Conservation (phyloP, 1,284 basidiomycete genomes). For the Naganishia sp. region DNA sequence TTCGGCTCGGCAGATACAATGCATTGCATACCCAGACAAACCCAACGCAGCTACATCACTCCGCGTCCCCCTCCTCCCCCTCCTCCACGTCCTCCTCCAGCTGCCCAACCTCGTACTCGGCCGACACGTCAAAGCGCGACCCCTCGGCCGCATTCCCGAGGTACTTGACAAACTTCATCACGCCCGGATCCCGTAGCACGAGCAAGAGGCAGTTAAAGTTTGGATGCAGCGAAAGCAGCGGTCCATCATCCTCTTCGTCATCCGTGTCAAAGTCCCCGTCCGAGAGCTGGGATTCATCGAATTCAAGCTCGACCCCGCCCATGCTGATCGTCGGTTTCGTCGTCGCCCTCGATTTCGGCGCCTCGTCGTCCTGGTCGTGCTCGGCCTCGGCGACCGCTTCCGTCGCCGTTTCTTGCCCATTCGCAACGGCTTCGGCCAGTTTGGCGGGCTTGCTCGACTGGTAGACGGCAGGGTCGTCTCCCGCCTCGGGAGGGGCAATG, state of each 20-base stretch:
- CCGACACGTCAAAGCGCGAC: slow-evolving; percentile 85
- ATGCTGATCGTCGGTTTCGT: slow-evolving; percentile 40
- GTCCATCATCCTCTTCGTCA: slow-evolving; percentile 72
- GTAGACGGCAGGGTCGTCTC: slow-evolving; percentile 92
- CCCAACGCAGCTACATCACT: not conserved
- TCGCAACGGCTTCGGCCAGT: slow-evolving; percentile 43
- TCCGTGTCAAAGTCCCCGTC: slow-evolving; percentile 56
- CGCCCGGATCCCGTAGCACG: slow-evolving; percentile 87
- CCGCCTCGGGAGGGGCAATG: slow-evolving; percentile 88
- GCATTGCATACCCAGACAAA: not conserved
- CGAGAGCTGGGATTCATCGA: slow-evolving; percentile 54
- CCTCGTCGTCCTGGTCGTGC: slow-evolving; percentile 11
- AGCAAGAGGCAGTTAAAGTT: slow-evolving; percentile 87
- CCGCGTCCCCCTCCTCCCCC: slow-evolving; percentile 35
- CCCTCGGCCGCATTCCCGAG: slow-evolving; percentile 82
- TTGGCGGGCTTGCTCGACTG: slow-evolving; percentile 60
- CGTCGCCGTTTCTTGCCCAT: slow-evolving; percentile 45
- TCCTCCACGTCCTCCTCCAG: slow-evolving; percentile 55
- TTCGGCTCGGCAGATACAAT: not conserved
- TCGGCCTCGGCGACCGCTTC: slow-evolving; percentile 33
- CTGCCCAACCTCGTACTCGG: slow-evolving; percentile 75
- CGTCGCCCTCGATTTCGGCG: slow-evolving; percentile 42
- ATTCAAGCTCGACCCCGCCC: slow-evolving; percentile 51
- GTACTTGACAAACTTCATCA: slow-evolving; percentile 92
- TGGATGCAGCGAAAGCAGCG: slow-evolving; percentile 84